phyloP scores from a whole-genome alignment of 2,329 filamentous ascomycete genomes.

The Hortaea werneckii region DNA sequence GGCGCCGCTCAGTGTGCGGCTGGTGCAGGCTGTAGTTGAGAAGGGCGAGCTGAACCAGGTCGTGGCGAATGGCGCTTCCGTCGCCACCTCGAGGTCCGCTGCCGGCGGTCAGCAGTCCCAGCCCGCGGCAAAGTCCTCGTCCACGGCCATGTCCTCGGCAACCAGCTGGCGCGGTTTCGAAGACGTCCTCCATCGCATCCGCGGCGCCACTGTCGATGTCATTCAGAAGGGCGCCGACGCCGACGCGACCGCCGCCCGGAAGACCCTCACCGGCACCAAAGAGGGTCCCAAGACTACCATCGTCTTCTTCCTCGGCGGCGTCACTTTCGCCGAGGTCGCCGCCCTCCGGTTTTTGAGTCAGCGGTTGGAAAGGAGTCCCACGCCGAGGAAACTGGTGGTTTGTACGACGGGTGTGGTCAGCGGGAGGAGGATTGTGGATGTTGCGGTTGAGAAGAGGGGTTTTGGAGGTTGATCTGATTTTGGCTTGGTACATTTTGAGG shows the following conservation, averaged over 20 bases:
- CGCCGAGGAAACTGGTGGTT: slow-evolving; percentile 73
- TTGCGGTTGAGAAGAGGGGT: slow-evolving; percentile 29
- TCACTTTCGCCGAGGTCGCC: slow-evolving; percentile 93
- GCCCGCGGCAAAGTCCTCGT: slow-evolving; percentile 36
- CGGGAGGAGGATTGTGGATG: slow-evolving; percentile 80
- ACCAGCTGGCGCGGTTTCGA: slow-evolving; percentile 85
- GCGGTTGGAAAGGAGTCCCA: slow-evolving; percentile 50
- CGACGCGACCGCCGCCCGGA: slow-evolving; percentile 67
- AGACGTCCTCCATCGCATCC: slow-evolving; percentile 76
- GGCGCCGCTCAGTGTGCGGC: slow-evolving; percentile 78
- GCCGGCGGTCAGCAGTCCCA: slow-evolving; percentile 14
- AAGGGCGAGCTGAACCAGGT: slow-evolving; percentile 64
- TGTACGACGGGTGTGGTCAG: slow-evolving; percentile 87
- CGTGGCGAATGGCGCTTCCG: slow-evolving; percentile 29
- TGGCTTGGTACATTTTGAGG: too few relatives aligned
- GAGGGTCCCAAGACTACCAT: slow-evolving; percentile 63
- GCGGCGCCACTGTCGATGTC: slow-evolving; percentile 84
- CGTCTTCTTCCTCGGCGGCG: slow-evolving; percentile 94
- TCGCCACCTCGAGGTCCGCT: slow-evolving; percentile 20
- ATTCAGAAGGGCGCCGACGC: slow-evolving; percentile 88
- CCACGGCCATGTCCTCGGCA: slow-evolving; percentile 3
- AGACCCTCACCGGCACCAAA: slow-evolving; percentile 63
- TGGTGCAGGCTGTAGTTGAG: slow-evolving; percentile 87
- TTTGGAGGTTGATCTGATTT: slow-evolving; percentile 13
- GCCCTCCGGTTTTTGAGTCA: slow-evolving; percentile 82